Percentiles rank a stretch among this genome's conserved stretches.
phyloP scores from a whole-genome alignment of 805 yeast genomes.

The Cephaloascus albidus region DNA sequence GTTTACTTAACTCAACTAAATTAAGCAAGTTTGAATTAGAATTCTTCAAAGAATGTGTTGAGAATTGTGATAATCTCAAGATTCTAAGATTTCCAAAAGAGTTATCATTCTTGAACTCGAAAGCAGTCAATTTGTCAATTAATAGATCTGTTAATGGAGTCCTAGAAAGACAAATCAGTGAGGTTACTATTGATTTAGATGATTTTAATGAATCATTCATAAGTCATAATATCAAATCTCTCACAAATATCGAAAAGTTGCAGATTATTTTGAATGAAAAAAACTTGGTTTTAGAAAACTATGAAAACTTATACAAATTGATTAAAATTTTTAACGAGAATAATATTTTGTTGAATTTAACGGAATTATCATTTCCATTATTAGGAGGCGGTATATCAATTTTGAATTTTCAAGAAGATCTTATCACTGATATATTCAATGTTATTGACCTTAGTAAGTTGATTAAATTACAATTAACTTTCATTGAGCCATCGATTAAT shows the following conservation, averaged over 20 bases:
- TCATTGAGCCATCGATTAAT: background rate
- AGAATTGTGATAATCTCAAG: background rate
- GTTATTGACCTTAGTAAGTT: constrained; percentile 1
- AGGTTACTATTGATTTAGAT: background rate
- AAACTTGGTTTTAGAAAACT: background rate
- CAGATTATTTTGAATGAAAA: background rate
- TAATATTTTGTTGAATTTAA: constrained; percentile 6
- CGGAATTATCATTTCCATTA: constrained; percentile 1
- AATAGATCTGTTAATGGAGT: background rate
- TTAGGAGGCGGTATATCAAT: background rate
- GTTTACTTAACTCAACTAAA: background rate
- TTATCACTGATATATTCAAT: background rate
- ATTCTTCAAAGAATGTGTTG: background rate
- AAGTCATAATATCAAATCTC: background rate
- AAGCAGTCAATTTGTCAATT: background rate
- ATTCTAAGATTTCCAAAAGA: background rate
- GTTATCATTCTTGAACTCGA: background rate
- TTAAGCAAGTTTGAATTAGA: too few species aligned
- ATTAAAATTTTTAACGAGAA: background rate
- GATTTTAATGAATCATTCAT: background rate
- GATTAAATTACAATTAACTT: background rate
- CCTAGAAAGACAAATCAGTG: background rate
- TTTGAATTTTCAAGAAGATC: background rate
- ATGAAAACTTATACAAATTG: background rate
- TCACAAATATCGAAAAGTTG: background rate